phyloP scores from a whole-genome alignment of 2,329 filamentous ascomycete species.

The Paracamarosporium sp. region DNA sequence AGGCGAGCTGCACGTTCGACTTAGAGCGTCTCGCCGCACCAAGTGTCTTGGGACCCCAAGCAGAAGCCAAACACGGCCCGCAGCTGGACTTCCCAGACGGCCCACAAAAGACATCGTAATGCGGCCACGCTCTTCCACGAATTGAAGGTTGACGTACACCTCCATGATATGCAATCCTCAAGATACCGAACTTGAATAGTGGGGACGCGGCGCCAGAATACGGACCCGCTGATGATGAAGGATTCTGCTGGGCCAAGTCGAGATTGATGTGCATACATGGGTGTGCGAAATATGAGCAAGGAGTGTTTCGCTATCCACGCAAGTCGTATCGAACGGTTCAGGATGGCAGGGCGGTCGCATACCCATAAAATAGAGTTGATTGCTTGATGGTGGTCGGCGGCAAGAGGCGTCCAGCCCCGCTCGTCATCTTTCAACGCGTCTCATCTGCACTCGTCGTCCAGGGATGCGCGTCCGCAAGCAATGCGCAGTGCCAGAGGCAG shows the following conservation, averaged over 20 bases:
- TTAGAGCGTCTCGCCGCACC: neutral
- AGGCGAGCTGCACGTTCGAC: neutral
- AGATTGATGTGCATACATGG: conserved; percentile 3
- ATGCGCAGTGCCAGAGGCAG: conserved; percentile 10
- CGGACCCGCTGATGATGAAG: neutral
- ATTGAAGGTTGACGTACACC: neutral
- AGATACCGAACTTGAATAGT: neutral
- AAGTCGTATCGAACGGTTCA: neutral
- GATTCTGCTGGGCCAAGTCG: neutral
- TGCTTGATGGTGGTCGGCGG: neutral
- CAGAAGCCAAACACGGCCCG: conserved; percentile 2
- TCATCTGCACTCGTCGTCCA: conserved; percentile 10
- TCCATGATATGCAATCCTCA: neutral
- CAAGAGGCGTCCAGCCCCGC: neutral
- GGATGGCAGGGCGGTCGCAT: neutral
- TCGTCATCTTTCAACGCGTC: conserved; percentile 9
- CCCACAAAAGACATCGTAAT: neutral
- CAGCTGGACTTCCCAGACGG: neutral
- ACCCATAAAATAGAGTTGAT: neutral
- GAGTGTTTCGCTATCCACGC: neutral
- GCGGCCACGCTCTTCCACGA: neutral
- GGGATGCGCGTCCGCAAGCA: neutral
- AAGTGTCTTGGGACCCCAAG: neutral
- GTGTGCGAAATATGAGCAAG: neutral
- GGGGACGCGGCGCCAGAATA: conserved; percentile 1